These are phyloP conservation scores for Telfairia occidentalis DNA, from an alignment of 331 rosid species.

Conservation along the genomic window DNA sequence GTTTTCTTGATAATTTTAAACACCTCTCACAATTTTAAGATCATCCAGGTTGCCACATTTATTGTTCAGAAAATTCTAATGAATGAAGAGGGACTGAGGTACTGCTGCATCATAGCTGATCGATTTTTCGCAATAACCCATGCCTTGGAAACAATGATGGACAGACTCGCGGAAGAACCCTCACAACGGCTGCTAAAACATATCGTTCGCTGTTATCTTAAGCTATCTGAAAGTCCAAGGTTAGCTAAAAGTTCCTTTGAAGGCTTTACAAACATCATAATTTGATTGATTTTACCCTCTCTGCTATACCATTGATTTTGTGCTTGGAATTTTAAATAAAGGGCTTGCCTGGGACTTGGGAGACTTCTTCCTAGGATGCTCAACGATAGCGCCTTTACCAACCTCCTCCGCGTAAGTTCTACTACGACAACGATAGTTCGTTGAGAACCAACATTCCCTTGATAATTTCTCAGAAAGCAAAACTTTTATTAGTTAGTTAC, in stretches of 20 bases:
- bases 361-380: constrained; percentile 17
- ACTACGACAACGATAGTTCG: not conserved
- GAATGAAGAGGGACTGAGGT: constrained; percentile 22
- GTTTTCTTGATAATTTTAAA: not conserved
- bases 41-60: constrained; percentile 24
- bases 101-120: constrained; percentile 25
- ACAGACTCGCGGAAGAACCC: constrained; percentile 6
- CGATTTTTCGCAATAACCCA: constrained; percentile 14
- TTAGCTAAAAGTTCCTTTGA: not conserved
- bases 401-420: constrained; percentile 21
- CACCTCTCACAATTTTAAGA: not conserved
- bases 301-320: not conserved
- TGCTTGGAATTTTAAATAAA: constrained; percentile 13
- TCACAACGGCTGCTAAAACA: constrained; percentile 21
- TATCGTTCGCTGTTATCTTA: constrained; percentile 20
- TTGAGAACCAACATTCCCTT: not conserved
- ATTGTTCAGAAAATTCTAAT: constrained; percentile 23
- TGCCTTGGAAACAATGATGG: constrained; percentile 15
- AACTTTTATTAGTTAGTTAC: not conserved
- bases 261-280: not conserved
- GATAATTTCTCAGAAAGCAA: not conserved
- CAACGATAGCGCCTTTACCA: not conserved
- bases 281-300: not conserved
- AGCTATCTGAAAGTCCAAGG: constrained; percentile 29
- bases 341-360: constrained; percentile 21